Evolutionary conservation across 1,139 yeast species (phyloP), one percentile per base, ranked within the genome.

Genomic region (Pichia sp.): DNA sequence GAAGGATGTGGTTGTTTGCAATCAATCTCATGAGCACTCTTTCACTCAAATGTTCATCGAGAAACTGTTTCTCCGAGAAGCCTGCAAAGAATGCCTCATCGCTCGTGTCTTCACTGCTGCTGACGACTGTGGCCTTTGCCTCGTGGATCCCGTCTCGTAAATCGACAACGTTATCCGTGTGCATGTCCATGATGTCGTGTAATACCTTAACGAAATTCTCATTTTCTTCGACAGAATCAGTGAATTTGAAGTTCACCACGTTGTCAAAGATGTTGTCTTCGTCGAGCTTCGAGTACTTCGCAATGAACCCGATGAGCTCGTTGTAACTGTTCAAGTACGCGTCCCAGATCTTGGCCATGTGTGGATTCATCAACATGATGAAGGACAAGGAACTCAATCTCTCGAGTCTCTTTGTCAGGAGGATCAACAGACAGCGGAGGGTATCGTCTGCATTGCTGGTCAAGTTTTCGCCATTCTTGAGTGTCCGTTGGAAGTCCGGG

Each of bases 141-240:
- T 91, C 97, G 55, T 76, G 77, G 58, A 91, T 85, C 0, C 97
- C 99, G 52, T 81, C 79, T 18, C 96, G 87, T 45, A 91, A 69
- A 10, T 80, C 75, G 1, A 94, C 88, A 41, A 91, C 73, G 3
- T 96, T 88, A 62, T 93, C 96, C 10, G 87, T 76, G 61, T 91
- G 98, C 34, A 83, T 72, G 47, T 83, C 84, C 20, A 88, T 77
- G 53, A 89, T 83, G 40, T 76, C 70, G 17, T 72, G 68, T 46
- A 91, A 69, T 10, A 80, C 75, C 15, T 67, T 61, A 5, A 75
- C 73, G 58, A 87, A 79, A 30, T 60, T 57, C 5, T 65, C 65
- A 56, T 85, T 83, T 44, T 83, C 83, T 48, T 77, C 30, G 5
- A 19, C 9, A 8, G 27, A 24, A 31, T 53, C 21, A 3, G 15